Percentiles rank a stretch among this genome's conserved stretches.
Conservation (phyloP, 345 rosid species). For the Eucalyptus fibrosa region DNA sequence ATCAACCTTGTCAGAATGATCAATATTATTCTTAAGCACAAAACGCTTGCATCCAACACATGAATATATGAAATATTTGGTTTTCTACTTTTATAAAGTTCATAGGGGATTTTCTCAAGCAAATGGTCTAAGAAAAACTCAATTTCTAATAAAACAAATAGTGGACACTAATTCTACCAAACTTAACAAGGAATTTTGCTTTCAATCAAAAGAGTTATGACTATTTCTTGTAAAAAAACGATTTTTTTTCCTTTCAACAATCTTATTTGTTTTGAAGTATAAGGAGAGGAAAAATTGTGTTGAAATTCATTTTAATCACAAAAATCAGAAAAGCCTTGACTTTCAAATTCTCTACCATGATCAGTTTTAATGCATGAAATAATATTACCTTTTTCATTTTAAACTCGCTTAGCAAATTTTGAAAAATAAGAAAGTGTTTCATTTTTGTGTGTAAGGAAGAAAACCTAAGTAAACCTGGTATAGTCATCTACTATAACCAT, state of each 20-base stretch:
- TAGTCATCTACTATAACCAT: not conserved
- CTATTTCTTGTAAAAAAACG: too few species aligned
- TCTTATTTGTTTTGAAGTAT: not conserved
- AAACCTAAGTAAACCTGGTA: not conserved
- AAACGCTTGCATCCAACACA: not conserved
- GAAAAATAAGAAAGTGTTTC: not conserved
- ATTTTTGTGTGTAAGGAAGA: not conserved
- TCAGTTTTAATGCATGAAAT: not conserved
- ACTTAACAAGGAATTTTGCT: not conserved
- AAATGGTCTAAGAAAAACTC: not conserved
- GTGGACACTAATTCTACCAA: not conserved
- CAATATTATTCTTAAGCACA: too few species aligned
- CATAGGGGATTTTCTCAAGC: not conserved
- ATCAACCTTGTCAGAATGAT: not conserved
- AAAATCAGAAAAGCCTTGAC: not conserved
- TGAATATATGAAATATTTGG: not conserved
- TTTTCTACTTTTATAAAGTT: too few species aligned
- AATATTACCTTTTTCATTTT: not conserved
- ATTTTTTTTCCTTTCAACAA: not conserved
- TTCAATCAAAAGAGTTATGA: not conserved
- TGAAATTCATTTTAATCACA: too few species aligned
- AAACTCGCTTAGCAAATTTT: not conserved
- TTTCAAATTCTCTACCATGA: not conserved
- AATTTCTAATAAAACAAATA: not conserved
- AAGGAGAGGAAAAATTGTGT: not conserved